Conservation (phyloP, 768 basidiomycete genomes). For the Phanerochaete carnosa region DNA sequence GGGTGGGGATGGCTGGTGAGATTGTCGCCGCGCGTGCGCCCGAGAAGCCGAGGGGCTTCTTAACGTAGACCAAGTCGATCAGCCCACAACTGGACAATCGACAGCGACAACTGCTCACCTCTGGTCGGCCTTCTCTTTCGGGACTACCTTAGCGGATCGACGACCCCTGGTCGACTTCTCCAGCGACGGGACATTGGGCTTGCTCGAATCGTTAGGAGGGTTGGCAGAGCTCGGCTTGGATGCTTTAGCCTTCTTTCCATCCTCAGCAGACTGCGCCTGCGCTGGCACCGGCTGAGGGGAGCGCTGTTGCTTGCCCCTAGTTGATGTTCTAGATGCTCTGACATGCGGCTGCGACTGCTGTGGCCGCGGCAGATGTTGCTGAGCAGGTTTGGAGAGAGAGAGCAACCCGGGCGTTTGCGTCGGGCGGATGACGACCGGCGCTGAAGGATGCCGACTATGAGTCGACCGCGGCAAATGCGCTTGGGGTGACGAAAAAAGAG, state of each 20-base stretch:
- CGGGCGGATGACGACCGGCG: slow-evolving; percentile 65
- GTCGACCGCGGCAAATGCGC: slow-evolving; percentile 21
- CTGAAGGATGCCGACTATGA: slow-evolving; percentile 68
- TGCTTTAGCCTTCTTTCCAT: slow-evolving; percentile 25
- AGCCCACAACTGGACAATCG: background rate
- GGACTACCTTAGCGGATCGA: slow-evolving; percentile 32
- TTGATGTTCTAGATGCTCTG: slow-evolving; percentile 31
- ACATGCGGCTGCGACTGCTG: slow-evolving; percentile 35
- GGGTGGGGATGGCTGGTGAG: slow-evolving; percentile 65
- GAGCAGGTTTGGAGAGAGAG: slow-evolving; percentile 58
- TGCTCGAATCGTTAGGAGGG: slow-evolving; percentile 14
- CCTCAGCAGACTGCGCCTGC: slow-evolving; percentile 22
- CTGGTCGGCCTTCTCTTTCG: slow-evolving; percentile 39
- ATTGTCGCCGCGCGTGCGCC: slow-evolving; percentile 43
- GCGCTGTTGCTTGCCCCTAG: slow-evolving; percentile 33
- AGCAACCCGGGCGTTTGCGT: slow-evolving; percentile 74
- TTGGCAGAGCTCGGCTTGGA: slow-evolving; percentile 17
- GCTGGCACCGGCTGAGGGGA: slow-evolving; percentile 24
- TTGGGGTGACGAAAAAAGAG: slow-evolving; percentile 23
- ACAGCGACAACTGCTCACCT: slow-evolving; percentile 39
- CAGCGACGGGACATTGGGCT: slow-evolving; percentile 4
- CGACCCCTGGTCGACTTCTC: slow-evolving; percentile 32
- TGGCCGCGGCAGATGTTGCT: slow-evolving; percentile 30
- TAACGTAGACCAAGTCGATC: background rate
- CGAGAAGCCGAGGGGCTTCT: slow-evolving; percentile 48